A percentile compares a stretch with the other conserved stretches of the same genome.
Conservation (phyloP, 1,284 basidiomycete species). For the Hemileccinum hortonii region DNA sequence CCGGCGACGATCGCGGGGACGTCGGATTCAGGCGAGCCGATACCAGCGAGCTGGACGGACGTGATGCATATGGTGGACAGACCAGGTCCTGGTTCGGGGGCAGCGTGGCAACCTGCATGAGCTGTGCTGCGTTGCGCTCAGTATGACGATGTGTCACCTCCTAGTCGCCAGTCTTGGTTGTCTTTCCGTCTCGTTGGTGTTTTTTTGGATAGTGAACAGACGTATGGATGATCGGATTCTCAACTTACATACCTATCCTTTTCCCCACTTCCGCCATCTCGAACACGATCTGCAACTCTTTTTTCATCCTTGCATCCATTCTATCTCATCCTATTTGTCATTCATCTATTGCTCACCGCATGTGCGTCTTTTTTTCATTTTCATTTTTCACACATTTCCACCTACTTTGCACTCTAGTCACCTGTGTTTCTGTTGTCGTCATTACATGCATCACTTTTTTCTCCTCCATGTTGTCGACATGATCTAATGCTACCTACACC, state of each 20-base stretch:
- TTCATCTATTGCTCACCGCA: slow-evolving; percentile 4
- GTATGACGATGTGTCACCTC: no score
- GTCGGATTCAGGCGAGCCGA: slow-evolving; percentile 37
- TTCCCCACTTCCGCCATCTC: neutral
- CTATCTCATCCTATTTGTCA: slow-evolving; percentile 1
- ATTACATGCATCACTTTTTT: slow-evolving; percentile 10
- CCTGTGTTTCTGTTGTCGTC: slow-evolving; percentile 11
- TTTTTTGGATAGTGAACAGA: slow-evolving; percentile 14
- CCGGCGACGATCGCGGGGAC: slow-evolving; percentile 54
- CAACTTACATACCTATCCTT: neutral
- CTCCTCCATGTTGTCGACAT: slow-evolving; percentile 7
- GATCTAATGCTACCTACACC: slow-evolving; percentile 7
- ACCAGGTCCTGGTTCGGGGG: slow-evolving; percentile 5
- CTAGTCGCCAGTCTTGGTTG: no score
- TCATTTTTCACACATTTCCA: neutral
- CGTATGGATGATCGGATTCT: slow-evolving; percentile 16
- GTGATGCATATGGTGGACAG: slow-evolving; percentile 42
- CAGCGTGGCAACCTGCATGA: slow-evolving; percentile 27
- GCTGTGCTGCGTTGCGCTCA: no score
- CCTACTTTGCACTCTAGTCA: slow-evolving; percentile 14
- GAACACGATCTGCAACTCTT: no score
- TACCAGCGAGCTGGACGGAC: slow-evolving; percentile 40
- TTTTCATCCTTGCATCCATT: slow-evolving; percentile 16
- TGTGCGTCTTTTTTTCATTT: neutral
- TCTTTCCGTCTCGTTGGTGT: no score